A percentile compares a stretch with the other conserved stretches of the same genome.
These are phyloP conservation scores for Euphorbia schlechtendalii DNA, from an alignment of 441 rosid genomes.

Conservation along the genomic window DNA sequence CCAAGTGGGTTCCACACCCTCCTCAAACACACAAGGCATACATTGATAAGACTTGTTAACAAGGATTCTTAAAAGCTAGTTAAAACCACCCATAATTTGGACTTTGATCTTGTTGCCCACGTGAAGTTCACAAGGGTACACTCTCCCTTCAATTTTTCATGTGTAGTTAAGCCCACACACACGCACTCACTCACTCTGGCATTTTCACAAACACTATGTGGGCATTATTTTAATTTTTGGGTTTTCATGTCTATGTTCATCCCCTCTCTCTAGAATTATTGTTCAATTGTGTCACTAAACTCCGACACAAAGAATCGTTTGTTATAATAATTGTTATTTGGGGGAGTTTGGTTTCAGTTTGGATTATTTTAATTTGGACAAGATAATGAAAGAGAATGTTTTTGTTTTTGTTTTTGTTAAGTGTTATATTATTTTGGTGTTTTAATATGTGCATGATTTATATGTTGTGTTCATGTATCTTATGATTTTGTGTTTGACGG, in stretches of 20 bases:
- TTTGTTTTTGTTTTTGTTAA: conserved; percentile 13
- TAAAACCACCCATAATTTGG: conserved; percentile 11
- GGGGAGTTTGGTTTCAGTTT: background rate
- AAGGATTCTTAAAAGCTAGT: conserved; percentile 13
- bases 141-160: conserved; percentile 10
- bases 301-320: conserved; percentile 40
- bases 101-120: conserved; percentile 12
- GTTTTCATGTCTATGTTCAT: conserved; percentile 18
- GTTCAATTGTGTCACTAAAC: conserved; percentile 21
- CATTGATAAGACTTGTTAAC: conserved; percentile 18
- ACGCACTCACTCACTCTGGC: background rate
- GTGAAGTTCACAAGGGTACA: conserved; percentile 33
- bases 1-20: no score
- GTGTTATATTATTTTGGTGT: no score
- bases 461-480: conserved; percentile 23
- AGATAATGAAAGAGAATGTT: conserved; percentile 27
- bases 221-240: background rate
- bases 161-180: background rate
- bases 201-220: conserved; percentile 18
- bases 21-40: no score
- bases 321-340: conserved; percentile 12
- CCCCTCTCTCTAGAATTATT: conserved; percentile 26
- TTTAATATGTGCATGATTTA: background rate
- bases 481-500: conserved; percentile 22
- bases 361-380: conserved; percentile 12